Percentiles rank a stretch among this genome's conserved stretches.
Evolutionary conservation across 495 filamentous ascomycete species (phyloP).

Genomic region (Xylaria acuta): DNA sequence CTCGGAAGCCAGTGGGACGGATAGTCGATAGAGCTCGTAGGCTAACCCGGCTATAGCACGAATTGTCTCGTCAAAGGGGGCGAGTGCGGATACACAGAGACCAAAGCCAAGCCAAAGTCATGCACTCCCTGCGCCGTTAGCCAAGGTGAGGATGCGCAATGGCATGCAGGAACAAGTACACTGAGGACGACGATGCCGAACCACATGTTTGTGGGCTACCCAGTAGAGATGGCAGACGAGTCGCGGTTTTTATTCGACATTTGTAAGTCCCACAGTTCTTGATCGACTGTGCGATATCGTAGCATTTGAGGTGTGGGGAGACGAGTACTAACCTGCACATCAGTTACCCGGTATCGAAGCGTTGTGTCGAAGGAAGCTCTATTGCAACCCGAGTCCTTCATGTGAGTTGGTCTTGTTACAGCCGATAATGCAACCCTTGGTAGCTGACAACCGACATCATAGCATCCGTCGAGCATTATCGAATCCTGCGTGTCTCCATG

Average conservation of each 20-base stretch:
- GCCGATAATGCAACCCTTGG: not conserved
- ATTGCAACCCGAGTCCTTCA: slow-evolving; percentile 26
- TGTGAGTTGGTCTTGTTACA: slow-evolving; percentile 2
- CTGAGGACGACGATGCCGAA: slow-evolving; percentile 29
- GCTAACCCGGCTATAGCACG: slow-evolving; percentile 32
- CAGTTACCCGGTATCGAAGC: slow-evolving; percentile 27
- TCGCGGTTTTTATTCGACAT: slow-evolving; percentile 29
- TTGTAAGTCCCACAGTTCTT: slow-evolving; percentile 12
- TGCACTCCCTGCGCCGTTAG: slow-evolving; percentile 10
- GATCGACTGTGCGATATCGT: not conserved
- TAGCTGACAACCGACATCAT: slow-evolving; percentile 12
- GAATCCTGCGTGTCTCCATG: slow-evolving; percentile 30
- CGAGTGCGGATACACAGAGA: slow-evolving; percentile 40
- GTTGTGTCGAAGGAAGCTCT: slow-evolving; percentile 24
- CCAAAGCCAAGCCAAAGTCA: slow-evolving; percentile 20
- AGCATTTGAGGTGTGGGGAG: not conserved
- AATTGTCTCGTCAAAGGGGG: slow-evolving; percentile 45
- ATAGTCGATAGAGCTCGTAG: not conserved
- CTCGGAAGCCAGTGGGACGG: not conserved
- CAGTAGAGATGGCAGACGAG: slow-evolving; percentile 29
- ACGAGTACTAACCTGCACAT: slow-evolving; percentile 3
- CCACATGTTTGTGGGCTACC: slow-evolving; percentile 28
- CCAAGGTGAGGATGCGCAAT: slow-evolving; percentile 17
- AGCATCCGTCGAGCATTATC: slow-evolving; percentile 25
- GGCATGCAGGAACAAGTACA: slow-evolving; percentile 24